Conservation (phyloP, 2,329 filamentous ascomycete genomes). For the Fusarium poae region DNA sequence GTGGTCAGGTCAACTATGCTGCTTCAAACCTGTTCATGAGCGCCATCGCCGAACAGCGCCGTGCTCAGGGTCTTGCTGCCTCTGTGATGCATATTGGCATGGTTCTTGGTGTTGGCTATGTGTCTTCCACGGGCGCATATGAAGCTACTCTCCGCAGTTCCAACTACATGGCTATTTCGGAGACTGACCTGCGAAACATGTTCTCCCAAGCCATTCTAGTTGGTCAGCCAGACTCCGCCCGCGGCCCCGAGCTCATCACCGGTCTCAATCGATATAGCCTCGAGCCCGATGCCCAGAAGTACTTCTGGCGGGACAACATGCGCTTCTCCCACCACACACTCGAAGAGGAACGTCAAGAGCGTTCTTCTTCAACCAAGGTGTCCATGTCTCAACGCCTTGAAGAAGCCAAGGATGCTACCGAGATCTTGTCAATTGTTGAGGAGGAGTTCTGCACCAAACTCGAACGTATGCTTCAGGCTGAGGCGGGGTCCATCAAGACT, state of each 20-base stretch:
- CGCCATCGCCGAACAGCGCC: slow-evolving; percentile 8
- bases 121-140: slow-evolving; percentile 35
- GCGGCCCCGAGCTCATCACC: slow-evolving; percentile 1
- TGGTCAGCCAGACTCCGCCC: neutral
- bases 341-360: slow-evolving; percentile 3
- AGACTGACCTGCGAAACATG: slow-evolving; percentile 49
- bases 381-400: slow-evolving; percentile 5
- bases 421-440: neutral
- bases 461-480: slow-evolving; percentile 3
- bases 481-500: neutral
- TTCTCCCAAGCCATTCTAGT: slow-evolving; percentile 10
- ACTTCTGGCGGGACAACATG: slow-evolving; percentile 16
- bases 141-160: slow-evolving; percentile 1
- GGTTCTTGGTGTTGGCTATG: slow-evolving; percentile 59
- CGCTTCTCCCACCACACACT: neutral
- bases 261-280: slow-evolving; percentile 11
- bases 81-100: slow-evolving; percentile 55
- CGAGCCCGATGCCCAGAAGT: slow-evolving; percentile 2
- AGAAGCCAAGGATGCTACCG: neutral
- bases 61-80: slow-evolving; percentile 45
- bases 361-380: neutral
- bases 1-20: slow-evolving; percentile 19
- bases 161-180: slow-evolving; percentile 43
- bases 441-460: slow-evolving; percentile 15
- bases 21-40: slow-evolving; percentile 21